Evolutionary conservation across 805 yeast genomes (phyloP), one percentile per base, ranked within the genome.

Genomic region (Saccharomycopsis selenospora): DNA sequence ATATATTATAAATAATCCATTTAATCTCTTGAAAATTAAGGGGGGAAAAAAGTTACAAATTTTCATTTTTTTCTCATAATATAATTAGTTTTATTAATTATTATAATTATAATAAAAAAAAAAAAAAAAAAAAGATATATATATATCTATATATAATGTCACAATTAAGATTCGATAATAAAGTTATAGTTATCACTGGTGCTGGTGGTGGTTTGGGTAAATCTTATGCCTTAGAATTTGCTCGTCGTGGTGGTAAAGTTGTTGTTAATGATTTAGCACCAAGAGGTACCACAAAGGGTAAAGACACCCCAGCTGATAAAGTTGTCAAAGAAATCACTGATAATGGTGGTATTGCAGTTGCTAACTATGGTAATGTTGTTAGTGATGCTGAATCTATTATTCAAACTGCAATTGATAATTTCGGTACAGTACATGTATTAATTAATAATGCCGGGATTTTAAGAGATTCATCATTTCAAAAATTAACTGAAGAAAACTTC

Each of bases 181-280:
- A 85, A 64, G 97, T 91, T 40, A 97, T 91, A 28, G 80, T 91
- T 50, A 80, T 91, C 63, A 91, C 97, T 44, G 99, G 99, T 28
- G 93, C 97, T 43, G 99, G 99, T 55, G 98, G 97, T 57, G 99
- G 98, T 17, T 75, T 91, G 41, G 99, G 99, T 22, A 85, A 76
- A 59, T 80, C 80, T 43, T 91, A 91, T 66, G 95, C 96, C 3
- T 68, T 88, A 27, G 88, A 84, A 57, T 91, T 75, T 66, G 98
- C 95, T 40, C 71, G 79, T 51, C 75, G 95, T 57, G 98, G 98
- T 29, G 99, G 97, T 52, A 82, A 83, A 59, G 96, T 91, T 30
- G 96, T 91, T 23, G 96, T 91, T 27, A 91, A 91, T 63, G 99
- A 91, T 66, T 73, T 91, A 53, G 96, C 97, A 49, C 95, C 95